Conservation (phyloP, 2,329 filamentous ascomycete species). For the Nemania sp. region DNA sequence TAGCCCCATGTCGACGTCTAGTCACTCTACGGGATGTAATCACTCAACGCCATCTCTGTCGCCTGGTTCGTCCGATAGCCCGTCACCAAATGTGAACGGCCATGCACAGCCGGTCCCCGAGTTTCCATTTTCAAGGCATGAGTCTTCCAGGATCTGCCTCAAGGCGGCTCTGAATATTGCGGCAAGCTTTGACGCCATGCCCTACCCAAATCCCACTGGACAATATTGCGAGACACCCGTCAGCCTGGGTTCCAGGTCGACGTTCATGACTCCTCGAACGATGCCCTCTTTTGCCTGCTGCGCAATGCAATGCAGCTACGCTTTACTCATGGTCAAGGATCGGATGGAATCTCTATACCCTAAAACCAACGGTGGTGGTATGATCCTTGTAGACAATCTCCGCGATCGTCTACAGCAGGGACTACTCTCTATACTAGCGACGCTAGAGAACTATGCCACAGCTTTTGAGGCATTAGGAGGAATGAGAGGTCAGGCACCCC, state of each 20-base stretch:
- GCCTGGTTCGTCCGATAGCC: conserved; percentile 36
- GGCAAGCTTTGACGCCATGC: conserved; percentile 48
- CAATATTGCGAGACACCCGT: conserved; percentile 40
- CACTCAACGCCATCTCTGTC: conserved; percentile 35
- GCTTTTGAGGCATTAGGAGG: conserved; percentile 50
- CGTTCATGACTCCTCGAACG: conserved; percentile 46
- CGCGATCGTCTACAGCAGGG: conserved; percentile 47
- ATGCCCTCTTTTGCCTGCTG: conserved; percentile 52
- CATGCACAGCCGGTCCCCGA: conserved; percentile 21
- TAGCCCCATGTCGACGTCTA: conserved; percentile 30
- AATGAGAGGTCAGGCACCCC: conserved; percentile 45
- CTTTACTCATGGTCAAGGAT: conserved; percentile 48
- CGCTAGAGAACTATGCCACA: conserved; percentile 48
- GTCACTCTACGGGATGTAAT: conserved; percentile 30
- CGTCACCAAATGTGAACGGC: conserved; percentile 27
- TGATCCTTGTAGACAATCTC: conserved; percentile 41
- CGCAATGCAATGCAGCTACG: conserved; percentile 51
- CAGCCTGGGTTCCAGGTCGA: conserved; percentile 43
- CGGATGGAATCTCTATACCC: conserved; percentile 46
- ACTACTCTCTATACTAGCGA: conserved; percentile 45
- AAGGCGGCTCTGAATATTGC: conserved; percentile 54
- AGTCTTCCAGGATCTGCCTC: conserved; percentile 53
- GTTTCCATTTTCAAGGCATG: conserved; percentile 50
- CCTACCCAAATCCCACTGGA: conserved; percentile 49
- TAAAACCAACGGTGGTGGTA: conserved; percentile 28